Evolutionary conservation across 805 yeast species (phyloP), one percentile per base, ranked within the genome.

Genomic region (Metschnikowia peoriensis): DNA sequence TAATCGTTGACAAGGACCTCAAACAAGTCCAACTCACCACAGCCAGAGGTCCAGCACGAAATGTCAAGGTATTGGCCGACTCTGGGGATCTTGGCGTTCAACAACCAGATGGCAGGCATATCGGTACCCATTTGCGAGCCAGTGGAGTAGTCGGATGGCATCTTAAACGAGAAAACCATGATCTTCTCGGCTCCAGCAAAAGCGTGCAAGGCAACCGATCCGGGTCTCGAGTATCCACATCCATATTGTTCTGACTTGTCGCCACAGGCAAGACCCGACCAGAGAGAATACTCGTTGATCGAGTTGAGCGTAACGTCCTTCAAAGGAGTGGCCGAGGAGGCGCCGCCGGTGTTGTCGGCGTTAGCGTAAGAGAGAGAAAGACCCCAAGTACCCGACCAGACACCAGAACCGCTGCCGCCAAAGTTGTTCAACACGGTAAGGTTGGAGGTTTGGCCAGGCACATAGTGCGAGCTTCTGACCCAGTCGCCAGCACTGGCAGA

Each of bases 71-170:
- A 94, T 77, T 94, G 98, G 66, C 85, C 75, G 61, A 97, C 92
- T 81, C 99, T 89, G 75, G 99, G 97, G 67, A 92, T 86, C 79
- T 89, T 88, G 57, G 97, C 97, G 71, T 92, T 92, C 70, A 92
- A 83, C 71, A 92, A 77, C 98, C 98, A 92, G 63, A 92, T 81
- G 57, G 99, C 98, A 61, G 99, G 99, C 98, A 94, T 93, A 72
- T 94, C 97, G 12, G 54, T 45, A 14, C 52, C 52, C 16, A 16
- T 8, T 10, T 28, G 28, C 11, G 49, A 37, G 41, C 56, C 55
- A 64, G 65, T 69, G 35, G 77, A 65, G 44, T 79, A 68, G 55
- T 79, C 75, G 54, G 81, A 67, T 59, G 99, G 99, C 99, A 94
- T 94, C 68, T 79, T 76, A 75, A 94, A 94, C 78, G 93, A 97